Conservation (phyloP, 495 filamentous ascomycete species). For the Gamarada debralockiae region DNA sequence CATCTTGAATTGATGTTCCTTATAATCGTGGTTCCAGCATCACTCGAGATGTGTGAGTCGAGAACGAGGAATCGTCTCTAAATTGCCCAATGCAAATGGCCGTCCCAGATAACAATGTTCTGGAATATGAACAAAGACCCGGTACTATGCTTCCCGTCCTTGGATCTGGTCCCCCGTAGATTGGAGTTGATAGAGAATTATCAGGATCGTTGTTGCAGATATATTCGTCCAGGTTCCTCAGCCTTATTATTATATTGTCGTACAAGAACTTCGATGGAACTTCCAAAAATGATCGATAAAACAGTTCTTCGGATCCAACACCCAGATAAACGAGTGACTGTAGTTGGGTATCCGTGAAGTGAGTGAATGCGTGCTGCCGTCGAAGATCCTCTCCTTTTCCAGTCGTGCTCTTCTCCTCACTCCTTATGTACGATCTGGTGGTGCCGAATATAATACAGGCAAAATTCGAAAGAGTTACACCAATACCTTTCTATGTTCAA, state of each 20-base stretch:
- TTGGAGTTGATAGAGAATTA: neutral
- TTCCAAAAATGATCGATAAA: conserved; percentile 1
- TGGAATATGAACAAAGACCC: neutral
- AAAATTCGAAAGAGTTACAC: too few relatives aligned
- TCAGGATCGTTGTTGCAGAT: neutral
- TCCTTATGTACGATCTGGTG: too few relatives aligned
- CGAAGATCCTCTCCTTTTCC: neutral
- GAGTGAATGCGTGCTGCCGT: neutral
- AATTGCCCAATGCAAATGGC: neutral
- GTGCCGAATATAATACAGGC: too few relatives aligned
- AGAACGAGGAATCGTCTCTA: conserved; percentile 16
- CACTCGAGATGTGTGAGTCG: conserved; percentile 11
- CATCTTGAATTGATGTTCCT: conserved; percentile 4
- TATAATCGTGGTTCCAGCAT: conserved; percentile 28
- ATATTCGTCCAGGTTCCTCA: neutral
- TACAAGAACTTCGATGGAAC: neutral
- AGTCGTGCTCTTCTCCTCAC: neutral
- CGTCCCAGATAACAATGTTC: conserved; percentile 2
- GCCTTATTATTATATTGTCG: neutral
- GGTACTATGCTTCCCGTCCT: neutral
- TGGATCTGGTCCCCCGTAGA: too few relatives aligned
- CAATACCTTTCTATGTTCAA: too few relatives aligned
- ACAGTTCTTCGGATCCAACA: conserved; percentile 4
- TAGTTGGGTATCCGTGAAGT: conserved; percentile 16
- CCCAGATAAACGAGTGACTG: conserved; percentile 23